These are phyloP conservation scores for Rhizophagus sp. DNA, from an alignment of 192 early-diverging fungal species.

Conservation along the genomic window DNA sequence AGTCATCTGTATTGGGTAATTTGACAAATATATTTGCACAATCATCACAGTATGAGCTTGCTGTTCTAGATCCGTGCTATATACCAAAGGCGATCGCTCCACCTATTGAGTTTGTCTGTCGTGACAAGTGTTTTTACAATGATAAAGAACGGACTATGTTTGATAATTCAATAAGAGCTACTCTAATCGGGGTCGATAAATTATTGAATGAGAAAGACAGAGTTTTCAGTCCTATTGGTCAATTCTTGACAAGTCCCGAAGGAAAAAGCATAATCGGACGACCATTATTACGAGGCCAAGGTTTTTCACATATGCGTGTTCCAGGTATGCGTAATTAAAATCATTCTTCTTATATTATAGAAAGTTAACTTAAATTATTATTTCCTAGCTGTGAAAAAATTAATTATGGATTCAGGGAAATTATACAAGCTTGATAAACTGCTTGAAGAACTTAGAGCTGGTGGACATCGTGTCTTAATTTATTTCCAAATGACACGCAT, in stretches of 20 bases:
- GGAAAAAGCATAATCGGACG: constrained; percentile 47
- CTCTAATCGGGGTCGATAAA: constrained; percentile 43
- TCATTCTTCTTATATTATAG: neutral
- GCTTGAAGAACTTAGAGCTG: constrained; percentile 69
- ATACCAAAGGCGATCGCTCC: constrained; percentile 56
- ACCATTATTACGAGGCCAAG: constrained; percentile 45
- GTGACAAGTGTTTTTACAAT: constrained; percentile 59
- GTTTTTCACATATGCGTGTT: constrained; percentile 67
- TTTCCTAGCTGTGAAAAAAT: constrained; percentile 58
- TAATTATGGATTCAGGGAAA: constrained; percentile 82
- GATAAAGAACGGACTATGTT: constrained; percentile 54
- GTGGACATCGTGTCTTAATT: constrained; percentile 77
- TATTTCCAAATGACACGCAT: constrained; percentile 92
- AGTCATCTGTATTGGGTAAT: constrained; percentile 28
- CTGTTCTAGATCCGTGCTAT: constrained; percentile 37
- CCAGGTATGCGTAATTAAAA: constrained; percentile 44
- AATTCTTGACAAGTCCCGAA: constrained; percentile 34
- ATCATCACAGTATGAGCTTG: constrained; percentile 10
- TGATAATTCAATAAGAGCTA: constrained; percentile 40
- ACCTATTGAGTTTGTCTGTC: constrained; percentile 61
- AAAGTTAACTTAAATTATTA: neutral
- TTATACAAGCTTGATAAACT: constrained; percentile 70
- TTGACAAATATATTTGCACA: constrained; percentile 38
- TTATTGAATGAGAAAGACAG: constrained; percentile 31
- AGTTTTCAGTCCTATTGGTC: constrained; percentile 28